Evolutionary conservation across 2,329 filamentous ascomycete species (phyloP).

Genomic region (Tympanopsis confertula): DNA sequence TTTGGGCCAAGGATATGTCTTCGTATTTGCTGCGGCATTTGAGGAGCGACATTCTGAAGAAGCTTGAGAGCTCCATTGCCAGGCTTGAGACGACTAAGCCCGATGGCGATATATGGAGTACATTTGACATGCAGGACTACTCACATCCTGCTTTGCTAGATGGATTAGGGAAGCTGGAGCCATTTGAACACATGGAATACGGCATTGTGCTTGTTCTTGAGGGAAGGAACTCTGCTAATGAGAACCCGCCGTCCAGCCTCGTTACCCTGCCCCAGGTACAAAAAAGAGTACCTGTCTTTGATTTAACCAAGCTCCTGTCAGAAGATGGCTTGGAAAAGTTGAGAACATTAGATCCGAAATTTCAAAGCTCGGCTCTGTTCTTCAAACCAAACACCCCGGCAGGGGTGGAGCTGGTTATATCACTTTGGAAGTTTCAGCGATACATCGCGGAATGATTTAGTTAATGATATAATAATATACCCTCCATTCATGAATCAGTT

Average conservation of each 20-base stretch:
- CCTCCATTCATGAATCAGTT: too few species aligned
- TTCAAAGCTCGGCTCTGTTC: constrained; percentile 19
- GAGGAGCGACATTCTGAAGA: constrained; percentile 18
- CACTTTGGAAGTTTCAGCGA: background rate
- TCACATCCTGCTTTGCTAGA: background rate
- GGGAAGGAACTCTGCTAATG: background rate
- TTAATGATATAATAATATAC: too few species aligned
- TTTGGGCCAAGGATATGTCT: constrained; percentile 35
- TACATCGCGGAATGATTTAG: too few species aligned
- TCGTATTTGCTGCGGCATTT: constrained; percentile 23
- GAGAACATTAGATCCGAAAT: constrained; percentile 11
- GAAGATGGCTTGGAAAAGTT: constrained; percentile 16
- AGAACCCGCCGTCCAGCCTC: constrained; percentile 9
- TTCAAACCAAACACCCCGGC: constrained; percentile 15
- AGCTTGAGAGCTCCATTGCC: constrained; percentile 14
- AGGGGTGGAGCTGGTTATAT: constrained; percentile 16
- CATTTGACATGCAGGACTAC: too few species aligned
- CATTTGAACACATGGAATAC: constrained; percentile 13
- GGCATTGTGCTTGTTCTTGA: constrained; percentile 16
- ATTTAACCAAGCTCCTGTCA: constrained; percentile 18
- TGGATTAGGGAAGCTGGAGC: constrained; percentile 9
- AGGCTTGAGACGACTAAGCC: too few species aligned
- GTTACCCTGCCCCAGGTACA: constrained; percentile 14
- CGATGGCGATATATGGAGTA: too few species aligned
- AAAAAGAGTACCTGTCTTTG: constrained; percentile 21